phyloP scores from a whole-genome alignment of 2,329 filamentous ascomycete species.

The Aureobasidium vineae region DNA sequence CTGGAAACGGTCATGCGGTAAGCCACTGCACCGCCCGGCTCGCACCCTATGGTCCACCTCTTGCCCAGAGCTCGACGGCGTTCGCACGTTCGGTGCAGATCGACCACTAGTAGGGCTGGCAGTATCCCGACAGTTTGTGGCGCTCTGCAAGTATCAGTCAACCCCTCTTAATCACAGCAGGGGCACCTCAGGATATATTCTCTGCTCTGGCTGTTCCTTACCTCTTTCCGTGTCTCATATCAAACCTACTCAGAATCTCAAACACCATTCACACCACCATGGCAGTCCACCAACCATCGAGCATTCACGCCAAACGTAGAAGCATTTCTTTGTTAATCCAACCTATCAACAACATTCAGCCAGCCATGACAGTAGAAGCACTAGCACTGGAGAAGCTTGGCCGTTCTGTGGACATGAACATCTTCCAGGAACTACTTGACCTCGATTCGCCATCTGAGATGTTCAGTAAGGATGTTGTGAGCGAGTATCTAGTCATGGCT shows the following conservation, averaged over 20 bases:
- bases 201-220: neutral
- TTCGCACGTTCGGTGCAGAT: neutral
- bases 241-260: neutral
- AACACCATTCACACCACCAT: neutral
- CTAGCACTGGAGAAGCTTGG: conserved; percentile 8
- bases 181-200: neutral
- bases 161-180: neutral
- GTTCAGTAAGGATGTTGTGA: conserved; percentile 12
- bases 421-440: conserved; percentile 22
- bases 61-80: neutral
- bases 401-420: neutral
- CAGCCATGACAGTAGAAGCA: conserved; percentile 6
- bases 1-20: conserved; percentile 3
- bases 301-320: neutral
- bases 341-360: neutral
- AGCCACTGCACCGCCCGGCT: conserved; percentile 9
- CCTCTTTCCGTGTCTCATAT: neutral
- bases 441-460: conserved; percentile 9
- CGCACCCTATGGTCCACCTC: neutral
- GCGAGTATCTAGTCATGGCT: conserved; percentile 7
- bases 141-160: conserved; percentile 8
- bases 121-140: neutral
- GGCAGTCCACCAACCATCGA: conserved; percentile 7
- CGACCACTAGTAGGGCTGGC: neutral
- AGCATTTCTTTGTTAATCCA: neutral